Conservation (phyloP, 2,329 filamentous ascomycete species). For the Fusarium pilosicola region DNA sequence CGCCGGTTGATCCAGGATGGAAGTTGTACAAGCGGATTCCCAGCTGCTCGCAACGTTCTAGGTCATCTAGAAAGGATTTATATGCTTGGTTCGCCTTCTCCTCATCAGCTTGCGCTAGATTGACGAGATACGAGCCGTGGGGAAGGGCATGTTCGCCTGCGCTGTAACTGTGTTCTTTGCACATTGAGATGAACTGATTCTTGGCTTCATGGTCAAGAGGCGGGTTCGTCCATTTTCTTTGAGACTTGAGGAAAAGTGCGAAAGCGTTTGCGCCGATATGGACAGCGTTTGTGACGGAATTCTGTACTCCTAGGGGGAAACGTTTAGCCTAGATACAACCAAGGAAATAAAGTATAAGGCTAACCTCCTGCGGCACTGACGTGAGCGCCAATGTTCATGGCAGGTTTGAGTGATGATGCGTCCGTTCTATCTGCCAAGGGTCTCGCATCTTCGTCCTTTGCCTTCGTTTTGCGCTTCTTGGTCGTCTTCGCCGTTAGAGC, state of each 20-base stretch:
- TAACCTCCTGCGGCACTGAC: constrained; percentile 88
- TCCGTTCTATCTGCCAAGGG: constrained; percentile 76
- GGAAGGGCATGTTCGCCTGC: constrained; percentile 80
- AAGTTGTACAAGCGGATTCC: constrained; percentile 97
- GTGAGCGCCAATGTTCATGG: constrained; percentile 90
- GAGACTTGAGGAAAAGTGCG: constrained; percentile 94
- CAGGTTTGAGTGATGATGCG: constrained; percentile 68
- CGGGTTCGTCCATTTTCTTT: constrained; percentile 92
- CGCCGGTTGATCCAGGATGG: constrained; percentile 87
- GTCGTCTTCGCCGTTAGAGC: constrained; percentile 38
- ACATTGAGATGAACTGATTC: constrained; percentile 74
- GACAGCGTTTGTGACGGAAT: constrained; percentile 80
- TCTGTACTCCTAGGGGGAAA: constrained; percentile 77
- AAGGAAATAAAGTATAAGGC: constrained; percentile 37
- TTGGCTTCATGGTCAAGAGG: constrained; percentile 75
- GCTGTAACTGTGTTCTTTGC: constrained; percentile 76
- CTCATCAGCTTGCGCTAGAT: constrained; percentile 85
- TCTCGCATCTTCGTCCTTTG: constrained; percentile 58
- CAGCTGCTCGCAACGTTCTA: constrained; percentile 83
- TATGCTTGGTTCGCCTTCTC: constrained; percentile 89
- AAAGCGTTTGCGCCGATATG: constrained; percentile 93
- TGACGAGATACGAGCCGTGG: constrained; percentile 96
- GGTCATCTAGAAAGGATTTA: constrained; percentile 84
- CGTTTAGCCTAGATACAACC: constrained; percentile 10
- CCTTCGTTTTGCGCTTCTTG: constrained; percentile 58